These are phyloP conservation scores for Eucalyptus erythrocorys DNA, from an alignment of 345 rosid genomes.

Conservation along the genomic window DNA sequence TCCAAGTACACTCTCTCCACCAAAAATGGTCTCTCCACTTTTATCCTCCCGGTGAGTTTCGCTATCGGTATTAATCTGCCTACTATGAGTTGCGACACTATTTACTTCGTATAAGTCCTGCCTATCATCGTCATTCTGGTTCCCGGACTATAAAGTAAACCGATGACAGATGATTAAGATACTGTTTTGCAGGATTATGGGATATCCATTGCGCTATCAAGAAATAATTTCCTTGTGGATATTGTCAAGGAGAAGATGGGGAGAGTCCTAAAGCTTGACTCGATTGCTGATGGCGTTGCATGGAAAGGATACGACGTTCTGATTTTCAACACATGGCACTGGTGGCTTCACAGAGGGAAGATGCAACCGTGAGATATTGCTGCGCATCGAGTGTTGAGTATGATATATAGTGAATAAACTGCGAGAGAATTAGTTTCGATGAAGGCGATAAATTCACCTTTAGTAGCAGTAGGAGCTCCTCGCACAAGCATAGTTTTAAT, in stretches of 20 bases:
- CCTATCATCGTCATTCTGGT: not conserved
- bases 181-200: constrained; percentile 22
- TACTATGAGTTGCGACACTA: not conserved
- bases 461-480: not conserved
- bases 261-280: constrained; percentile 39
- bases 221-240: constrained; percentile 40
- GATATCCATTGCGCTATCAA: constrained; percentile 12
- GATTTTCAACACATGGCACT: constrained; percentile 60
- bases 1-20: constrained; percentile 18
- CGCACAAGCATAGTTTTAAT: not conserved
- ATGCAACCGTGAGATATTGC: constrained; percentile 31
- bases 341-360: constrained; percentile 60
- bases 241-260: constrained; percentile 28
- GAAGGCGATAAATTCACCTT: not conserved
- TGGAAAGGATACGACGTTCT: constrained; percentile 45
- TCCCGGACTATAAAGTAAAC: not conserved
- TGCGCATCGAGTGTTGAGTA: not conserved
- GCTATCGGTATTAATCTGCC: not conserved
- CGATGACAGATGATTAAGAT: not conserved
- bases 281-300: constrained; percentile 22
- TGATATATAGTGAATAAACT: not conserved
- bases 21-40: constrained; percentile 12
- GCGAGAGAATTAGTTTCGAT: not conserved
- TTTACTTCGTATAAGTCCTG: not conserved
- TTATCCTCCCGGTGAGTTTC: constrained; percentile 23